phyloP scores from a whole-genome alignment of 345 rosid genomes.

The Eucalyptus cloeziana region DNA sequence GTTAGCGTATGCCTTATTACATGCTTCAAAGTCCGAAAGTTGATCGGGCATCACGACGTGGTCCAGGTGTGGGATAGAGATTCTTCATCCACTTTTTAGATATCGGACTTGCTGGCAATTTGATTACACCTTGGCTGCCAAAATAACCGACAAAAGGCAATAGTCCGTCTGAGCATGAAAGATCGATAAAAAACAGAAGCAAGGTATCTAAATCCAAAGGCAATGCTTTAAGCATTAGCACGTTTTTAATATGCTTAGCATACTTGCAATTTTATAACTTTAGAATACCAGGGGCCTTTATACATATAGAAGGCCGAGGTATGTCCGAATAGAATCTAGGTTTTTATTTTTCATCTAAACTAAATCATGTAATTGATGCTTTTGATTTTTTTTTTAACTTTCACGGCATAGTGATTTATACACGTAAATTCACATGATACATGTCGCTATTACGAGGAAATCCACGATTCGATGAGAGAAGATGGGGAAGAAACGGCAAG shows the following conservation, averaged over 20 bases:
- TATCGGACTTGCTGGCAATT: neutral
- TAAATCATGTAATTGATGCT: neutral
- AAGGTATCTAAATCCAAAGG: neutral
- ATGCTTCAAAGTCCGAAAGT: neutral
- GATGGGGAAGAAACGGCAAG: neutral
- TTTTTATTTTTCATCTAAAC: neutral
- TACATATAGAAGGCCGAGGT: neutral
- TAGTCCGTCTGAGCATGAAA: neutral
- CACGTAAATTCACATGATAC: neutral
- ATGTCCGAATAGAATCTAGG: neutral
- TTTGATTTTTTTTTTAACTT: too few species aligned
- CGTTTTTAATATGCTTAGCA: neutral
- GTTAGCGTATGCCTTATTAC: neutral
- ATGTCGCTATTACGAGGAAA: neutral
- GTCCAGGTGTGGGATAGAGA: neutral
- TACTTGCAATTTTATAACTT: neutral
- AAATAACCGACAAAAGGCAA: neutral
- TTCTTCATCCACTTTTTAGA: neutral
- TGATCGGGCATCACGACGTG: neutral
- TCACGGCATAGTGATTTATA: neutral
- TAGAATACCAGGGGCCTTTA: too few species aligned
- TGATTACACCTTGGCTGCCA: neutral
- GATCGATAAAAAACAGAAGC: neutral
- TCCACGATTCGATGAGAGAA: neutral
- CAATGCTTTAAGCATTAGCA: neutral